phyloP scores from a whole-genome alignment of 2,329 filamentous ascomycete species.

The Botryotinia narcissicola region DNA sequence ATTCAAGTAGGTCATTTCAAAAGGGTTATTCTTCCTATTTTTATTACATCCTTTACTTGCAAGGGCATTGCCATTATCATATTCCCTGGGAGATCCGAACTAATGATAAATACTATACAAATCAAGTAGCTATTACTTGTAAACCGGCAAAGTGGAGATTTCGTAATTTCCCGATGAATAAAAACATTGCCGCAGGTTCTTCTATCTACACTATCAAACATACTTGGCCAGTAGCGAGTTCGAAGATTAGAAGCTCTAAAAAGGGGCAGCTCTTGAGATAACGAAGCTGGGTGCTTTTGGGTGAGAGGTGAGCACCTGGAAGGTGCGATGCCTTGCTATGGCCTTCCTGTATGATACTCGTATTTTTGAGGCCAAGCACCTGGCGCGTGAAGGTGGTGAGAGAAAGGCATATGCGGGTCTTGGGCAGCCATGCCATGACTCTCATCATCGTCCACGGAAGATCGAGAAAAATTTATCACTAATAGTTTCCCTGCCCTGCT shows the following conservation, averaged over 20 bases:
- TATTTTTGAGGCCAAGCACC: not conserved
- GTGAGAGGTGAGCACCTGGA: not conserved
- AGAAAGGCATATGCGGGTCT: not conserved
- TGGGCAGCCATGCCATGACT: not conserved
- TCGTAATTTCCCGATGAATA: not conserved
- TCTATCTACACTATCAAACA: not conserved
- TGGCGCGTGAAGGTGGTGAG: not conserved
- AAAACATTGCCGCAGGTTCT: not conserved
- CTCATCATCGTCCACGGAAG: slow-evolving; percentile 30
- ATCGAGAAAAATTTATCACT: slow-evolving; percentile 42
- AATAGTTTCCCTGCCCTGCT: slow-evolving; percentile 49
- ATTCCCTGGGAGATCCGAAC: not conserved
- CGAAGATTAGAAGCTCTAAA: not conserved
- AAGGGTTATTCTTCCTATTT: not conserved
- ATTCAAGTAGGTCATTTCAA: not conserved
- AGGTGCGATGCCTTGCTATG: not conserved
- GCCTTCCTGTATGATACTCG: too few relatives aligned
- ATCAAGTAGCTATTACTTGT: not conserved
- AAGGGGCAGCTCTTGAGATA: not conserved
- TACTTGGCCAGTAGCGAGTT: not conserved
- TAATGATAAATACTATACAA: not conserved
- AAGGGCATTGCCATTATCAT: too few relatives aligned
- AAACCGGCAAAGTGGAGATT: not conserved
- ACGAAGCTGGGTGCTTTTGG: not conserved
- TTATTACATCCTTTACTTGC: not conserved